phyloP scores from a whole-genome alignment of 805 yeast species.

The Tetrapisispora fleetii region DNA sequence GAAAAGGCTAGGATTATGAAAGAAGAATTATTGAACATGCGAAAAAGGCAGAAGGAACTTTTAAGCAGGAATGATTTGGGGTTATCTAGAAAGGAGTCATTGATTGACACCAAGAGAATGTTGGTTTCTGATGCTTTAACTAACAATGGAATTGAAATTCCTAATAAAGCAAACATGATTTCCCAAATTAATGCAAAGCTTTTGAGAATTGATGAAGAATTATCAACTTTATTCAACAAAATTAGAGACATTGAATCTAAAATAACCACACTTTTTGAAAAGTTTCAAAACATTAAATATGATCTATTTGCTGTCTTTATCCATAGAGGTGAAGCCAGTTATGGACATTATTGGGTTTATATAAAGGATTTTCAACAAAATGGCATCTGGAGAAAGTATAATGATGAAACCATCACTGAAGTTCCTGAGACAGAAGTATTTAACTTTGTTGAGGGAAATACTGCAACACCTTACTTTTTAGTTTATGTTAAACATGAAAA shows the following conservation, averaged over 20 bases:
- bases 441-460: slow-evolving; percentile 55
- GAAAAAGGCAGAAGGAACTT: slow-evolving; percentile 35
- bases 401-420: slow-evolving; percentile 89
- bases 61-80: slow-evolving; percentile 41
- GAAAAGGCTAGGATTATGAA: slow-evolving; percentile 54
- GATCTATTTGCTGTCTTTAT: slow-evolving; percentile 84
- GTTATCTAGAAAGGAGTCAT: slow-evolving; percentile 39
- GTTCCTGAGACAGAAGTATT: slow-evolving; percentile 57
- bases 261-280: slow-evolving; percentile 52
- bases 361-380: slow-evolving; percentile 63
- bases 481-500: slow-evolving; percentile 69
- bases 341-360: slow-evolving; percentile 96
- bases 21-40: slow-evolving; percentile 37
- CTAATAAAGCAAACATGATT: slow-evolving; percentile 10
- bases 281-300: slow-evolving; percentile 59
- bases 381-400: slow-evolving; percentile 71
- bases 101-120: slow-evolving; percentile 49
- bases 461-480: slow-evolving; percentile 90
- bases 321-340: slow-evolving; percentile 91
- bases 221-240: slow-evolving; percentile 33
- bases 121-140: slow-evolving; percentile 37
- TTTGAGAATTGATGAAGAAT: slow-evolving; percentile 36
- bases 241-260: slow-evolving; percentile 37
- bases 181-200: slow-evolving; percentile 37
- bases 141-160: slow-evolving; percentile 34